These are phyloP conservation scores for Diaporthe humulicola DNA, from an alignment of 2,329 filamentous ascomycete genomes.

Conservation along the genomic window DNA sequence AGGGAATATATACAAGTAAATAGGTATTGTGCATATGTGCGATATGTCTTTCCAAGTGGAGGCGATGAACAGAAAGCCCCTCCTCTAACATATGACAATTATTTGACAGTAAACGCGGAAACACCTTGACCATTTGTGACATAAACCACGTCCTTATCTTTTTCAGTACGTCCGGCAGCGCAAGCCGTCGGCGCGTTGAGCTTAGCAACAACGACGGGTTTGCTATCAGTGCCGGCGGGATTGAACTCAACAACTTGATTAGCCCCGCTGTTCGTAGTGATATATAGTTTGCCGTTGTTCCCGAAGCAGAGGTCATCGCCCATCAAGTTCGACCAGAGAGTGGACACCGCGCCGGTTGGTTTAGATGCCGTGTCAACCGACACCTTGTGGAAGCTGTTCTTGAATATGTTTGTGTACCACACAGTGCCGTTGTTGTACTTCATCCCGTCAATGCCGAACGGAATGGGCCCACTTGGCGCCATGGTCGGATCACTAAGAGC, in stretches of 20 bases:
- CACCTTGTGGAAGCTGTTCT: constrained; percentile 51
- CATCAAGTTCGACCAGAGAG: constrained; percentile 51
- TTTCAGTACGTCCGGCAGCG: constrained; percentile 48
- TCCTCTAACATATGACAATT: not conserved
- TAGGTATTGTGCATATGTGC: not conserved
- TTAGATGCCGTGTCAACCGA: constrained; percentile 47
- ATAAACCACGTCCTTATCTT: constrained; percentile 45
- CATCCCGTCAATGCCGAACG: constrained; percentile 51
- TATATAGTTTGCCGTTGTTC: constrained; percentile 49
- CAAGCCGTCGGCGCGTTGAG: constrained; percentile 49
- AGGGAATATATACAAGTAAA: too few species aligned
- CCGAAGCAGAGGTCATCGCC: constrained; percentile 51
- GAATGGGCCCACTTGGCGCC: constrained; percentile 48
- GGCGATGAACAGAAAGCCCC: not conserved
- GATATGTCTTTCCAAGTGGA: not conserved
- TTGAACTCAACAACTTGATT: constrained; percentile 50
- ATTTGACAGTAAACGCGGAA: constrained; percentile 8
- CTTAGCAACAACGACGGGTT: constrained; percentile 44
- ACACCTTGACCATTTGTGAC: not conserved
- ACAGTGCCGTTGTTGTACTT: constrained; percentile 47
- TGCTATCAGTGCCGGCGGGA: constrained; percentile 42
- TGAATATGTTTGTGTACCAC: constrained; percentile 53
- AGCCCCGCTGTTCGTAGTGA: constrained; percentile 47
- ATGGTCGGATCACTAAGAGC: constrained; percentile 48
- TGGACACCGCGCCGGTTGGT: constrained; percentile 44